Base-by-base conservation (phyloP, 768 basidiomycete species). In the Chalciporus chontae region DNA sequence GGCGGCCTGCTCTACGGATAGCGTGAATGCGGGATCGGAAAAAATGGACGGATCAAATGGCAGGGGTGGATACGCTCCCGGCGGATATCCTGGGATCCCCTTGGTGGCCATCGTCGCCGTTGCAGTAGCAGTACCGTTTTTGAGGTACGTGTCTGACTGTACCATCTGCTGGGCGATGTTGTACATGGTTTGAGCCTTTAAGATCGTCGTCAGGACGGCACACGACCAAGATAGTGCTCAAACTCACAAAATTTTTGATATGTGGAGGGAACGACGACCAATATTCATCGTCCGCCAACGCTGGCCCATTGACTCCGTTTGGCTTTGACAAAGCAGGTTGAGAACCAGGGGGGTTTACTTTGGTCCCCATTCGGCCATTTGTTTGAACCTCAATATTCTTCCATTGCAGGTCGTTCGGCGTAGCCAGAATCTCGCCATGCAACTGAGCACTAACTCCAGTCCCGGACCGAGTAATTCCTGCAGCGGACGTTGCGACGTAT, bases 211-310 rank as follows among this genome's bases (percentile, higher is more conserved):
- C 68, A 70, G 63, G 47, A 64, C 54, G 55, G 54, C 50, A 60
- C 19, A 14, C 45, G 42, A 40, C 39, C 44, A 31, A 60, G 58
- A 64, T 53, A 55, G 57, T 59, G 57, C 65, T 66, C 57, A 48
- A 59, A 54, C 81, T 73, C 63, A 87, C 84, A 65, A 87, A 87
- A 54, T 77, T 81, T 61, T 83, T 77, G 52, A 86, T 76, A 58
- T 86, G 81, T 19, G 79, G 75, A 32, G 86, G 85, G 40, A 87
- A 74, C 34, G 79, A 77, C 41, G 80, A 77, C 85, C 84, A 85
- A 62, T 86, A 85, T 41, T 81, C 81, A 55, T 84, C 81, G 54
- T 83, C 82, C 43, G 74, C 70, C 14, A 68, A 40, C 45, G 48
- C 40, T 15, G 54, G 42, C 8, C 57, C 58, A 38, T 53, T 58